A percentile compares a stretch with the other conserved stretches of the same genome.
These are phyloP conservation scores for Goniomonas avonlea DNA, from an alignment of 78 protist species.

Conservation along the genomic window DNA sequence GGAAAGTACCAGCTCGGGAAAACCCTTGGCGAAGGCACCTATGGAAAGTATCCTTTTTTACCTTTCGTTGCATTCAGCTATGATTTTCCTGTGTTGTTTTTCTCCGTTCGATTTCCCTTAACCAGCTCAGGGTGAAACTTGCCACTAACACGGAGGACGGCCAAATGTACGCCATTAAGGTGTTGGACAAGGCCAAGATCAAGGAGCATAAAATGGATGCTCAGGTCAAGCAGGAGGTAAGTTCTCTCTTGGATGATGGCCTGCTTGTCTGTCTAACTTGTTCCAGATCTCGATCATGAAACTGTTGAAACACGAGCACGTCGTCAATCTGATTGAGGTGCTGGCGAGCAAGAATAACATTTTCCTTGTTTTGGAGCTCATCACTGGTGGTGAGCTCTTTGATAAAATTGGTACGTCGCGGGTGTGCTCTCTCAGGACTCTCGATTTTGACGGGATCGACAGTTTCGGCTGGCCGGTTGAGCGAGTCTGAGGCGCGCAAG, in stretches of 20 bases:
- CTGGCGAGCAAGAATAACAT: slow-evolving; percentile 22
- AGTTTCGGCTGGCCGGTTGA: not conserved
- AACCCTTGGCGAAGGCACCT: slow-evolving; percentile 50
- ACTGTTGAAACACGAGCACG: slow-evolving; percentile 21
- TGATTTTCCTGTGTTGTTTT: not conserved
- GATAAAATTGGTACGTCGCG: slow-evolving; percentile 26
- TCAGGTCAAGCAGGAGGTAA: slow-evolving; percentile 44
- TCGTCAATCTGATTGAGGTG: slow-evolving; percentile 42
- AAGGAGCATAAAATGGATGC: slow-evolving; percentile 23
- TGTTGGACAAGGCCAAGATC: slow-evolving; percentile 33
- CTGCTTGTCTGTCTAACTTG: not conserved
- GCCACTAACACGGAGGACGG: slow-evolving; percentile 8
- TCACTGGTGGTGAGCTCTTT: slow-evolving; percentile 52
- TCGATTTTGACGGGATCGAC: not conserved
- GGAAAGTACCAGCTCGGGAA: slow-evolving; percentile 44
- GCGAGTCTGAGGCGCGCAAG: slow-evolving; percentile 12
- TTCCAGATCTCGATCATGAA: slow-evolving; percentile 36
- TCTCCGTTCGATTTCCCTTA: no score
- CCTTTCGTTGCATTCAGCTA: no score
- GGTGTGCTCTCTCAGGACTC: no score
- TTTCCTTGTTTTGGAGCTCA: slow-evolving; percentile 38
- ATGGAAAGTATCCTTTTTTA: slow-evolving; percentile 12
- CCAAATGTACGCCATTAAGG: slow-evolving; percentile 42
- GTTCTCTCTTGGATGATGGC: not conserved
- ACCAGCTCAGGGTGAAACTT: slow-evolving; percentile 32